Evolutionary conservation across 805 yeast genomes (phyloP).

Genomic region (Kazachstania bromeliacearum): DNA sequence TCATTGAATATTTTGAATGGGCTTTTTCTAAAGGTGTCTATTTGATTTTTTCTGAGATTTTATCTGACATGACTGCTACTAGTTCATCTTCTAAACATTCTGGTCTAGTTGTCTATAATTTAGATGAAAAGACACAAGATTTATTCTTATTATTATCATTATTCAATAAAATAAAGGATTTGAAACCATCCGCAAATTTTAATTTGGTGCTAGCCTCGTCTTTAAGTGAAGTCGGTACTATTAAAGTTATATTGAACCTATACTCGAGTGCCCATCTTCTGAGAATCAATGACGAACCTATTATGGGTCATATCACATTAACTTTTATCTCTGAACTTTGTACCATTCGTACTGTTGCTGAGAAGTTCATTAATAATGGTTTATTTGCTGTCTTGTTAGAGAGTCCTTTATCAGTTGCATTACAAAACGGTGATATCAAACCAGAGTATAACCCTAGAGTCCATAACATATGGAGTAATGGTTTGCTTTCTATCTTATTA

Average conservation of each 20-base stretch:
- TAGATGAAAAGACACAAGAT: conserved; percentile 53
- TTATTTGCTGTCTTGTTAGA: conserved; percentile 60
- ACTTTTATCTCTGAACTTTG: conserved; percentile 62
- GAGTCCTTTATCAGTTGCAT: conserved; percentile 56
- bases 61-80: conserved; percentile 39
- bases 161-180: conserved; percentile 45
- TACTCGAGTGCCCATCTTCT: conserved; percentile 60
- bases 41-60: conserved; percentile 47
- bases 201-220: conserved; percentile 42
- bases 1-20: conserved; percentile 49
- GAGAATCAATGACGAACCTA: conserved; percentile 51
- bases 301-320: conserved; percentile 64
- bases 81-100: conserved; percentile 31
- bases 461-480: conserved; percentile 81
- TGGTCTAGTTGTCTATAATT: conserved; percentile 24
- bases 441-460: conserved; percentile 45
- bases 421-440: conserved; percentile 56
- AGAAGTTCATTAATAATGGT: conserved; percentile 53
- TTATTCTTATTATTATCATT: conserved; percentile 52
- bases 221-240: conserved; percentile 49
- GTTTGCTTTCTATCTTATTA: conserved; percentile 60
- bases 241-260: conserved; percentile 51
- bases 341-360: conserved; percentile 53
- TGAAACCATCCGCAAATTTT: conserved; percentile 41
- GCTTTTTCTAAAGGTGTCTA: conserved; percentile 61